Conservation (phyloP, 2,329 filamentous ascomycete species). For the Fusarium mangiferae region DNA sequence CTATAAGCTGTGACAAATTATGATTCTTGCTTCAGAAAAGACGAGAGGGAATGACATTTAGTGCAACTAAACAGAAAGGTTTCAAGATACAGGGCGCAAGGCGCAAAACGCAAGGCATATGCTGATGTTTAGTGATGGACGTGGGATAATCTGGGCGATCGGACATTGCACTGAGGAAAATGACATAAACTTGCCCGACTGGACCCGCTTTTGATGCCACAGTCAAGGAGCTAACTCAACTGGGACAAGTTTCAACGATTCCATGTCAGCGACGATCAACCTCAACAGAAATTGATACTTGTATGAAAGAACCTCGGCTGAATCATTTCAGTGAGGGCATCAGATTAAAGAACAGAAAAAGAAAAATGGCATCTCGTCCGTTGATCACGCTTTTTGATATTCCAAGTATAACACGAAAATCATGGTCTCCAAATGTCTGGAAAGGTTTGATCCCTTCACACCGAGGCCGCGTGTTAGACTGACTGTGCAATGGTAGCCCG, state of each 20-base stretch:
- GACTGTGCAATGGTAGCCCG: neutral
- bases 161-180: neutral
- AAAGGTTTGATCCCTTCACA: neutral
- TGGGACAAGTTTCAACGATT: neutral
- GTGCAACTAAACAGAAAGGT: neutral
- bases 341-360: neutral
- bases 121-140: neutral
- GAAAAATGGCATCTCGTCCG: neutral
- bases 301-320: neutral
- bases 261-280: neutral
- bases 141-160: neutral
- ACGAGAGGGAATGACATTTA: fast-evolving
- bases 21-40: no score
- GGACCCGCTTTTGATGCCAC: neutral
- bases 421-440: constrained; percentile 2
- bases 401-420: neutral
- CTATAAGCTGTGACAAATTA: no score
- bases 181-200: constrained; percentile 2
- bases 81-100: neutral
- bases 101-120: neutral
- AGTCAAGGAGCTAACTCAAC: neutral
- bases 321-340: neutral
- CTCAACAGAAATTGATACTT: neutral
- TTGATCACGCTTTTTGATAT: neutral
- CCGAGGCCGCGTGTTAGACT: neutral